Base-by-base conservation (phyloP, 129 eudicot genomes). In the Centella asiatica region DNA sequence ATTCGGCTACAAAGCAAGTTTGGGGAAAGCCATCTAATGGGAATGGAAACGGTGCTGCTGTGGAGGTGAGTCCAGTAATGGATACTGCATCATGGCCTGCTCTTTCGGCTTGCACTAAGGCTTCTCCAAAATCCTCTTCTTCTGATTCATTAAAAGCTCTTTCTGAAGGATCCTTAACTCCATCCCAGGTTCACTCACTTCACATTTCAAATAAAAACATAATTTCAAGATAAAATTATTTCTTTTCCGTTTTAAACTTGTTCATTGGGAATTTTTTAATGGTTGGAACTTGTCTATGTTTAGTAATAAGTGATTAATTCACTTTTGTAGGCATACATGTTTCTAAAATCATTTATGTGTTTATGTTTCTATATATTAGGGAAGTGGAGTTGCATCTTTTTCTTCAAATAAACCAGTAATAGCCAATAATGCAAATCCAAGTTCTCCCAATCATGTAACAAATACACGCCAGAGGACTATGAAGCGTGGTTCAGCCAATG, bases 11-110 rank as follows among this genome's bases (percentile, higher is more conserved):
- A 74, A 85, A 85, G 67, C 83, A 85, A 52, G 97, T 65, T 5
- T 89, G 97, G 97, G 80, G 75, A 51, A 89, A 80, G 61, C 87
- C 97, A 2, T 70, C 78, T 17, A 80, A 73, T 72, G 84, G 82
- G 27, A 80, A 77, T 72, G 84, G 84, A 19, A 33, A 33, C 24
- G 13, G 44, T 23, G 73, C 60, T 40, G 69, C 33, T 47, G 77
- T 59, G 71, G 83, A 52, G n/a, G 83, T 75, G 28, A 68, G 82
- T 65, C 78, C 78, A 20, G 90, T 80, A 26, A 87, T 89, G 86
- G 95, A 81, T 17, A 85, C 87, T 1, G 85, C 65, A 23, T 76
- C 82, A 19, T 89, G 97, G 97, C 97, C 97, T 40, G 84, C 97
- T 58, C 71, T 85, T 8, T 83, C 88, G 1, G 93, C 84, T 29